Evolutionary conservation across 2,329 filamentous ascomycete species (phyloP).

Genomic region (Eutypa lata): DNA sequence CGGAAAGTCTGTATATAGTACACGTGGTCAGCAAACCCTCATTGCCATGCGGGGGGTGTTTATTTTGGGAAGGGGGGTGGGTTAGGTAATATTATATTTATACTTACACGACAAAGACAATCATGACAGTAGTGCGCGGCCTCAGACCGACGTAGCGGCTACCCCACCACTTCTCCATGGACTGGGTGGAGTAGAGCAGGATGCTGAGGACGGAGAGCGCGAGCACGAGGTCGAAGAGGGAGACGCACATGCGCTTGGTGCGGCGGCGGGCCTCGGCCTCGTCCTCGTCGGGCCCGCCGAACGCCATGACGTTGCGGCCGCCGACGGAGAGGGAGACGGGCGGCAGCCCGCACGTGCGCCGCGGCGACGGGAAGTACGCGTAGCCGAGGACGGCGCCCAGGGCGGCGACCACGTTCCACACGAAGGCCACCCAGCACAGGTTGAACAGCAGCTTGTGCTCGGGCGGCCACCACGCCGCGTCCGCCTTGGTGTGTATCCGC

Average conservation of each 20-base stretch:
- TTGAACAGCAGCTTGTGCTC: conserved; percentile 24
- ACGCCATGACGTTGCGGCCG: conserved; percentile 18
- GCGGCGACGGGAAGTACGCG: conserved; percentile 22
- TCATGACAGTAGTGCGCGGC: conserved; percentile 22
- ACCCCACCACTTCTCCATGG: conserved; percentile 26
- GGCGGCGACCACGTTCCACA: conserved; percentile 22
- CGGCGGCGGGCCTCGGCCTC: conserved; percentile 20
- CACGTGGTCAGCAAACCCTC: background rate
- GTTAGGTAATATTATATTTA: too few species aligned
- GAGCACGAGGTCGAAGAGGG: conserved; percentile 20
- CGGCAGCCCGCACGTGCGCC: conserved; percentile 22
- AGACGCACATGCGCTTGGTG: conserved; percentile 19
- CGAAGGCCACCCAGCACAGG: conserved; percentile 20
- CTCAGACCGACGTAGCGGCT: conserved; percentile 22
- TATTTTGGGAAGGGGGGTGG: background rate
- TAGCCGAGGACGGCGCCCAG: conserved; percentile 19
- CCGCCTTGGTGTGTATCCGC: conserved; percentile 21
- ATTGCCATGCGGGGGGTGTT: background rate
- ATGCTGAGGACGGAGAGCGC: conserved; percentile 19
- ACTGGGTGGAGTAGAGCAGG: conserved; percentile 23
- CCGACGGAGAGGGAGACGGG: conserved; percentile 19
- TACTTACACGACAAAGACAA: conserved; percentile 24
- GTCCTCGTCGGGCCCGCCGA: conserved; percentile 23
- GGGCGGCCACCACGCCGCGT: conserved; percentile 24
- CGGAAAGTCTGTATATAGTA: background rate